phyloP scores from a whole-genome alignment of 192 early-diverging fungal species.

The Rhizophagus sp. region DNA sequence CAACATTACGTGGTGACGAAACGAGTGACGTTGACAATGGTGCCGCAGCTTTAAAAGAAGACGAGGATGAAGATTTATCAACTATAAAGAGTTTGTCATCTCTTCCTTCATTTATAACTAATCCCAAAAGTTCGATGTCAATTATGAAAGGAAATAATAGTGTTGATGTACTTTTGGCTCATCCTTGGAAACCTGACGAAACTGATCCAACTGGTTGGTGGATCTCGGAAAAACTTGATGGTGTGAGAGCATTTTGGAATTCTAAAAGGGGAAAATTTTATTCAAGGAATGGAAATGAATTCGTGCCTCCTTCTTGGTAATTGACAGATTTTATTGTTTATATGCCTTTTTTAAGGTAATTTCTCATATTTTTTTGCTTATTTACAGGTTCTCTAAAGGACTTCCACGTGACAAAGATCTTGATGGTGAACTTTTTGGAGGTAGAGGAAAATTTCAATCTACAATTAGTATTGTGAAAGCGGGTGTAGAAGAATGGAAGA shows the following conservation, averaged over 20 bases:
- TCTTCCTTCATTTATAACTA: neutral
- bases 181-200: slow-evolving; percentile 42
- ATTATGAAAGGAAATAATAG: slow-evolving; percentile 34
- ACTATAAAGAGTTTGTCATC: neutral
- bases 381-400: slow-evolving; percentile 60
- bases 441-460: slow-evolving; percentile 61
- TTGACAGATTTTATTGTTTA: neutral
- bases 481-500: slow-evolving; percentile 49
- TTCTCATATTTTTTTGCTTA: slow-evolving; percentile 36
- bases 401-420: slow-evolving; percentile 60
- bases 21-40: neutral
- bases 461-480: slow-evolving; percentile 66
- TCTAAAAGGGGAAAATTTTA: slow-evolving; percentile 1
- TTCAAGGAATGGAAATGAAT: slow-evolving; percentile 1
- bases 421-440: slow-evolving; percentile 73
- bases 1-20: neutral
- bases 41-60: neutral
- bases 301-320: slow-evolving; percentile 8
- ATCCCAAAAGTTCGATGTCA: neutral
- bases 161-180: slow-evolving; percentile 44
- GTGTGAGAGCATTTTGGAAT: slow-evolving; percentile 8
- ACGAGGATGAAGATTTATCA: neutral
- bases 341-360: neutral
- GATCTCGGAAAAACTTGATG: slow-evolving; percentile 68
- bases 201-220: slow-evolving; percentile 70